Base-by-base conservation (phyloP, 2,329 filamentous ascomycete species). In the Claviceps purpurea region DNA sequence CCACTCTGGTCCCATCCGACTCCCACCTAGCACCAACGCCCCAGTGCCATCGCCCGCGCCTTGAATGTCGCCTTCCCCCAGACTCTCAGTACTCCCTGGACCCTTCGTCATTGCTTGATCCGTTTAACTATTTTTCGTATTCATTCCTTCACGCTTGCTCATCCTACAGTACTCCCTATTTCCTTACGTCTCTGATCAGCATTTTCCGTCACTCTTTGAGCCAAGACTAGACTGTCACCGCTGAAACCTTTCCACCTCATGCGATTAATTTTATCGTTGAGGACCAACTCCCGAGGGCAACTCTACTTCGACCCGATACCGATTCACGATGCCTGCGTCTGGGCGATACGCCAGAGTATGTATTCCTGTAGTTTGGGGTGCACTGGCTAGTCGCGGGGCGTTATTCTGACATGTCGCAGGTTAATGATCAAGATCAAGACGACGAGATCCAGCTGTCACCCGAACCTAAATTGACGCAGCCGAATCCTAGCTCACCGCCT, bases 401-500 rank as follows among this genome's bases (percentile, higher is more conserved):
- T 18, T 10, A 14, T n/a, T 14, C 41, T 46, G 5, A 43, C 26
- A 30, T 43, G 40, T 48, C 38, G 37, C 61, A 82, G 78, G 73
- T 84, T 50, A 77, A 78, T 61, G 74, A 72, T 62, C 76, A 82
- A 59, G 74, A 72, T 62, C 76, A 82, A 59, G 74, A 79, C 54
- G 56, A 60, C 54, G 56, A 59, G 38, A 44, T 49, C 59, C 63
- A 55, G 62, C 67, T 64, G 56, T 66, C 60, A 57, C 60, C 51
- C 60, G 60, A 62, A 61, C 59, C 61, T 26, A 51, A 43, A 41
- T 18, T 48, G 7, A 60, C 65, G 63, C 65, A 67, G 34, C 65
- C 67, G 43, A 65, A 75, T 56, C 78, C 79, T 41, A 75, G 71
- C 65, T 85, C 81, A 30, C 81, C 82, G 49, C 82, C 82, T 40